Conservation (phyloP, 2,329 filamentous ascomycete genomes). For the Elsinoe fawcettii region DNA sequence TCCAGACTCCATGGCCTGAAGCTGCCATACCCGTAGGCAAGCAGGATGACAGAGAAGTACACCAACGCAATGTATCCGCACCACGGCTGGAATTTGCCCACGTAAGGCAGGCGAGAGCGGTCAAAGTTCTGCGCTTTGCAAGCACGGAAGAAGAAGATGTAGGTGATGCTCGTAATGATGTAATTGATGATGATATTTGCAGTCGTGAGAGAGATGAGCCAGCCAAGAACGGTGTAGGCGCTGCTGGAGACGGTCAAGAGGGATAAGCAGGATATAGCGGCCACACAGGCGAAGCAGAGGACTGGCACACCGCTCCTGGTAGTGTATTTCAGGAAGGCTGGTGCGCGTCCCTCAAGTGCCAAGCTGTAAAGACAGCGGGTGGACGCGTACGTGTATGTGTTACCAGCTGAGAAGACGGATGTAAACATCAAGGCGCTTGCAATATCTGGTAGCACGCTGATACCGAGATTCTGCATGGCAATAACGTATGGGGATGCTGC, state of each 20-base stretch:
- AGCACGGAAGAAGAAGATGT: slow-evolving; percentile 51
- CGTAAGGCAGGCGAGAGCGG: slow-evolving; percentile 50
- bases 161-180: slow-evolving; percentile 50
- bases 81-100: slow-evolving; percentile 48
- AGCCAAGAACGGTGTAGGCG: slow-evolving; percentile 22
- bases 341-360: slow-evolving; percentile 45
- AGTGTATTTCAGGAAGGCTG: slow-evolving; percentile 48
- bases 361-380: slow-evolving; percentile 48
- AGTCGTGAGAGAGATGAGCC: slow-evolving; percentile 47
- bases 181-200: slow-evolving; percentile 55
- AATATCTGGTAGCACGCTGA: slow-evolving; percentile 37
- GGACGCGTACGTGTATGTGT: slow-evolving; percentile 49
- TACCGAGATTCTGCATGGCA: slow-evolving; percentile 38
- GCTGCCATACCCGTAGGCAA: slow-evolving; percentile 48
- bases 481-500: slow-evolving; percentile 32
- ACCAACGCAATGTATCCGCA: too few species aligned
- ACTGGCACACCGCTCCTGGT: slow-evolving; percentile 53
- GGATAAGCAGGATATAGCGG: slow-evolving; percentile 24
- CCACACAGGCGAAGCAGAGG: slow-evolving; percentile 44
- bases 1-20: slow-evolving; percentile 33
- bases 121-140: slow-evolving; percentile 44
- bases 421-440: slow-evolving; percentile 37
- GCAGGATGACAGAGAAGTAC: too few species aligned
- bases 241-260: slow-evolving; percentile 23
- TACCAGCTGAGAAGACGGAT: slow-evolving; percentile 50